Evolutionary conservation across 1,284 basidiomycete species (phyloP).

Genomic region (Neotropicomus parvogracilis): DNA sequence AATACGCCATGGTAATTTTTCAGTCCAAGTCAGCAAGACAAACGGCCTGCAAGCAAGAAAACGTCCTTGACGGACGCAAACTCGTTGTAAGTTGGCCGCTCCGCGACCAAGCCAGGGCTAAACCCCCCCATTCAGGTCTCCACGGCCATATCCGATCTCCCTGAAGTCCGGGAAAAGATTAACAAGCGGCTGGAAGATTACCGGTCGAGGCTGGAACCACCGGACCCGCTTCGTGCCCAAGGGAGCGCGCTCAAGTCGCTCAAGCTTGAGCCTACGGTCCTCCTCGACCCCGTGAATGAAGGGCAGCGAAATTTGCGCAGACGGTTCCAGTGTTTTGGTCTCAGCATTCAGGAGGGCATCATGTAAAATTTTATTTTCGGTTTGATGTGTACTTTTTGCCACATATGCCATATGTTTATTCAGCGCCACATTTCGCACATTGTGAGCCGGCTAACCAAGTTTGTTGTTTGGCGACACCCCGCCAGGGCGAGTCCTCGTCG

Average conservation of each 20-base stretch:
- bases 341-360: conserved; percentile 20
- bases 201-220: conserved; percentile 15
- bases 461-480: conserved; percentile 21
- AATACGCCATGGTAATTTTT: conserved; percentile 54
- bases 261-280: conserved; percentile 25
- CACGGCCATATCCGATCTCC: conserved; percentile 44
- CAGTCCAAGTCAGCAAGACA: conserved; percentile 32
- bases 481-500: conserved; percentile 5
- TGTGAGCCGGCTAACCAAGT: conserved; percentile 22
- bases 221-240: conserved; percentile 26
- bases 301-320: conserved; percentile 1
- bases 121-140: conserved; percentile 37
- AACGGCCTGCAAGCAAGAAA: conserved; percentile 43
- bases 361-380: conserved; percentile 12
- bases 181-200: conserved; percentile 30
- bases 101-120: not conserved
- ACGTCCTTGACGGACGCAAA: conserved; percentile 36
- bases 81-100: conserved; percentile 39
- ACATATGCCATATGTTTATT: conserved; percentile 5
- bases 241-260: conserved; percentile 27
- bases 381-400: too few relatives aligned
- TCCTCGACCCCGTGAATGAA: conserved; percentile 23
- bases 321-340: conserved; percentile 11
- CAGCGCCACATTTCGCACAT: conserved; percentile 33
- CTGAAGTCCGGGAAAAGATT: conserved; percentile 45